These are phyloP conservation scores for Podaxis pistillaris DNA, from an alignment of 768 basidiomycete genomes.

Conservation along the genomic window DNA sequence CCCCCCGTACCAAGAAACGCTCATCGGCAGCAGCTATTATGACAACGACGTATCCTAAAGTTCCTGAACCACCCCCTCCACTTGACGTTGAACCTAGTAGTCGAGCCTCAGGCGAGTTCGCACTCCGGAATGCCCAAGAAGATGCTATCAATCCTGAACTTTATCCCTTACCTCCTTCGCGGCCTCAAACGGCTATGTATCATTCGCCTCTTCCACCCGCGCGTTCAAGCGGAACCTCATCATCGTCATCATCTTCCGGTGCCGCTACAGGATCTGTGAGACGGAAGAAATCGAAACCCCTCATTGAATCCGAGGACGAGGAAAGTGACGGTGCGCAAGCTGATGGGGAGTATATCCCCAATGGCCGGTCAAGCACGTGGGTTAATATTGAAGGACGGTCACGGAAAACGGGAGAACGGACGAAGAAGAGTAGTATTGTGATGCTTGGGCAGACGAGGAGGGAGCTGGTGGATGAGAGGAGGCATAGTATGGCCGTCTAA, in stretches of 20 bases:
- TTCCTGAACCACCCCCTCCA: constrained; percentile 25
- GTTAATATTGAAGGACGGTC: constrained; percentile 52
- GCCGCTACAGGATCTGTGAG: constrained; percentile 31
- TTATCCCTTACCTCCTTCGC: constrained; percentile 35
- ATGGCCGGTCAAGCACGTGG: constrained; percentile 37
- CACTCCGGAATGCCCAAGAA: constrained; percentile 14
- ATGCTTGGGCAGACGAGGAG: constrained; percentile 30
- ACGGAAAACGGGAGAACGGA: constrained; percentile 34
- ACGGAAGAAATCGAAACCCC: constrained; percentile 53
- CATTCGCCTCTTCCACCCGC: constrained; percentile 30
- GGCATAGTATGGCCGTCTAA: constrained; percentile 70
- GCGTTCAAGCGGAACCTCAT: constrained; percentile 23
- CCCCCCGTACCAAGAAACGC: constrained; percentile 41
- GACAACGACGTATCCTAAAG: constrained; percentile 22
- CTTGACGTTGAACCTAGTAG: constrained; percentile 31
- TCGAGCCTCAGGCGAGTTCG: constrained; percentile 12
- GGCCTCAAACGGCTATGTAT: constrained; percentile 34
- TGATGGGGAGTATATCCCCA: constrained; percentile 58
- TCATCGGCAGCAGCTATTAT: constrained; percentile 40
- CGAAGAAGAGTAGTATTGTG: constrained; percentile 27
- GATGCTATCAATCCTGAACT: constrained; percentile 30
- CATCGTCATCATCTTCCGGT: constrained; percentile 24
- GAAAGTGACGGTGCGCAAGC: constrained; percentile 73
- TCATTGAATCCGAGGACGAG: constrained; percentile 48
- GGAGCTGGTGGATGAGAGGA: constrained; percentile 51